phyloP scores from a whole-genome alignment of 768 basidiomycete genomes.

The Mycena amicta region DNA sequence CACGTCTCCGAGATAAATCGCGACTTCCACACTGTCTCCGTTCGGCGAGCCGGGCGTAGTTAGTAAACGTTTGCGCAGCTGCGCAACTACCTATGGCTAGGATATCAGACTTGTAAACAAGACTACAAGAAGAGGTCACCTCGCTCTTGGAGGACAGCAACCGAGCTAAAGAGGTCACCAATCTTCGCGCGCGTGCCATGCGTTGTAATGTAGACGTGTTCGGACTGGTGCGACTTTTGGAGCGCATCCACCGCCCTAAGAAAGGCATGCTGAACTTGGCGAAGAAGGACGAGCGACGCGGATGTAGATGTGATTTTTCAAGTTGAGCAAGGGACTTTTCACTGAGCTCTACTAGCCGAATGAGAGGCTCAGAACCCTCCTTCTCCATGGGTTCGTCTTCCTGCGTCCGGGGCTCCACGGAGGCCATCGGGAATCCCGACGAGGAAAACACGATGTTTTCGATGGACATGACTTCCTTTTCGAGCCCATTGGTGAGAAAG shows the following conservation, averaged over 20 bases:
- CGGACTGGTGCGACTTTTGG: slow-evolving; percentile 30
- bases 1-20: slow-evolving; percentile 88
- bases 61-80: slow-evolving; percentile 74
- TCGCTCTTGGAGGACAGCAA: slow-evolving; percentile 68
- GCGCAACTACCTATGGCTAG: no score
- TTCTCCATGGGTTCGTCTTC: slow-evolving; percentile 6
- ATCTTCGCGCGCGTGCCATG: slow-evolving; percentile 76
- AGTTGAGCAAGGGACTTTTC: slow-evolving; percentile 15
- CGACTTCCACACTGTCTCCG: slow-evolving; percentile 67
- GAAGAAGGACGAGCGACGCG: slow-evolving; percentile 22
- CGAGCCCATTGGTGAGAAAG: slow-evolving; percentile 70
- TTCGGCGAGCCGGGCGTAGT: slow-evolving; percentile 41
- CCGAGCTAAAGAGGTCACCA: slow-evolving; percentile 78
- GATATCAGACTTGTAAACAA: no score
- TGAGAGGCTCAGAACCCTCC: background rate
- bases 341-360: slow-evolving; percentile 2
- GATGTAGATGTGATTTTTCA: slow-evolving; percentile 9
- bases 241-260: slow-evolving; percentile 26
- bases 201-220: slow-evolving; percentile 61
- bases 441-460: slow-evolving; percentile 65
- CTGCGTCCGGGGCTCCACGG: background rate
- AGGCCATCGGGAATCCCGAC: background rate
- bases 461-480: slow-evolving; percentile 76
- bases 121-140: no score
- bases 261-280: background rate